Conservation (phyloP, 148 eudicot species). For the Cornus controversa region DNA sequence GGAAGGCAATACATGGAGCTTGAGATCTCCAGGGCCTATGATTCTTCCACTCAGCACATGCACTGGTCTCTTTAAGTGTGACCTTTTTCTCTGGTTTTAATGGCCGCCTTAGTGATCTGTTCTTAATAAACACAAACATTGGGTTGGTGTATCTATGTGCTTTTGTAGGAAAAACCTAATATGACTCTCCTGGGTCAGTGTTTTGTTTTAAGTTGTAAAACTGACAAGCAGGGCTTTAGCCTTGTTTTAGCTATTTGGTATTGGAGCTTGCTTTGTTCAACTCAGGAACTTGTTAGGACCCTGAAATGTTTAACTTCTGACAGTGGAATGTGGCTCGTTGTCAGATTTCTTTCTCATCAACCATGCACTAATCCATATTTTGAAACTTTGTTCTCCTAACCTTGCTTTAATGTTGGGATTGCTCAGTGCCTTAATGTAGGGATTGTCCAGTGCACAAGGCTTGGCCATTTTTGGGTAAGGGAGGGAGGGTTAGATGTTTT, state of each 20-base stretch:
- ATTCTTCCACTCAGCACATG: slow-evolving; percentile 48
- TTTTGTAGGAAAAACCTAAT: background rate
- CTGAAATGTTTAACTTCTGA: background rate
- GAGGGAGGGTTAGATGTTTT: no score
- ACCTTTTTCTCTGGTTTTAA: background rate
- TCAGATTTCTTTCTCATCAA: background rate
- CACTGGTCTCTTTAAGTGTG: slow-evolving; percentile 62
- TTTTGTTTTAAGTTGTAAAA: background rate
- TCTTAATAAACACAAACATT: background rate
- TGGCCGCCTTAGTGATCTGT: background rate
- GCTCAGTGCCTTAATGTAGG: no score
- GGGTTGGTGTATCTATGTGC: background rate
- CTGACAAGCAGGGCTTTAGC: background rate
- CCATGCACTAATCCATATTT: background rate
- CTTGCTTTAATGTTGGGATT: background rate
- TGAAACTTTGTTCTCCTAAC: background rate
- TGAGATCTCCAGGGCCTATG: slow-evolving; percentile 51
- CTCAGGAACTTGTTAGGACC: background rate
- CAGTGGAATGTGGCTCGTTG: no score
- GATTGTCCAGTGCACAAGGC: no score
- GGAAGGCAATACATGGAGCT: slow-evolving; percentile 53
- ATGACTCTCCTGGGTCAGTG: background rate
- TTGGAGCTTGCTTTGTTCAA: background rate
- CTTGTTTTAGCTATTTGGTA: background rate
- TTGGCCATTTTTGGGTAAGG: no score